Conservation (phyloP, 78 protist species). For the Tieghemostelium lacteum region DNA sequence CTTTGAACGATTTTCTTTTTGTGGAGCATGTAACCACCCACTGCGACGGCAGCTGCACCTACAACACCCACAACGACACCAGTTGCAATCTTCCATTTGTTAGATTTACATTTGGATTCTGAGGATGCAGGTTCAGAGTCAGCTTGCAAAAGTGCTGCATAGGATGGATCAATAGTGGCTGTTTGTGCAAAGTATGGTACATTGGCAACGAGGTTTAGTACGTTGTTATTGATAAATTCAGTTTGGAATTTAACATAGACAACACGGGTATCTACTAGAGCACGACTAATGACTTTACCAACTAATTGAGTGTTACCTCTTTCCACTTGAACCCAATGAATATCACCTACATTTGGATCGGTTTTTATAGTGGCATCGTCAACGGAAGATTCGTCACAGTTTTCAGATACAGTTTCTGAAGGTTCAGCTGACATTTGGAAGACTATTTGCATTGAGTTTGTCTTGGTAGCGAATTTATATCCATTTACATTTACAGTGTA, state of each 20-base stretch:
- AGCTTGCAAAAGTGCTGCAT: not conserved
- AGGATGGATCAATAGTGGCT: not conserved
- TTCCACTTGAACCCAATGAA: not conserved
- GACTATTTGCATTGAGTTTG: not conserved
- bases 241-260: not conserved
- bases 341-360: not conserved
- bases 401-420: not conserved
- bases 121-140: not conserved
- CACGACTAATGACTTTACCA: not conserved
- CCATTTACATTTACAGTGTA: not conserved
- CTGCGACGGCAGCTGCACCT: not conserved
- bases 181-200: not conserved
- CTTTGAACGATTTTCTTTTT: not conserved
- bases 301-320: not conserved
- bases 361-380: not conserved
- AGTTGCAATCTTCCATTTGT: not conserved
- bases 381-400: not conserved
- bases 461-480: not conserved
- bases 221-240: not conserved
- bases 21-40: not conserved
- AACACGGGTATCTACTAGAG: not conserved
- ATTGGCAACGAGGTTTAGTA: not conserved
- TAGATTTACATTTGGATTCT: not conserved
- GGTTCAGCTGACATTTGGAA: not conserved
- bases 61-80: not conserved